These are phyloP conservation scores for Rhizopus sp. DNA, from an alignment of 371 early-diverging fungal species.

Conservation along the genomic window DNA sequence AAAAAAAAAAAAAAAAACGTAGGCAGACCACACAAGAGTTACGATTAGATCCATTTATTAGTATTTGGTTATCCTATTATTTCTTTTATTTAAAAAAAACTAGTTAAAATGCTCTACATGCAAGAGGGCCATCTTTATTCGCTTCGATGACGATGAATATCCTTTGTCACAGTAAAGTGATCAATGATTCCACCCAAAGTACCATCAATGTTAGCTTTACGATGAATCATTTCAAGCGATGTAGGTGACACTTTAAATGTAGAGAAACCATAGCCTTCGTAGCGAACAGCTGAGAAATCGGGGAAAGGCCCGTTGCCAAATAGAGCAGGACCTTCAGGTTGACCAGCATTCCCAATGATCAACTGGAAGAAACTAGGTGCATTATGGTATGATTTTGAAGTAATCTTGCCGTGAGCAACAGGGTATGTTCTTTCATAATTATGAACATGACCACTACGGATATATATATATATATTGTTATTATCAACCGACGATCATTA, in stretches of 20 bases:
- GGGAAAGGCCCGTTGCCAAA: slow-evolving; percentile 31
- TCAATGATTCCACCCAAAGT: slow-evolving; percentile 33
- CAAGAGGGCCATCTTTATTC: neutral
- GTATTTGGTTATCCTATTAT: too few species aligned
- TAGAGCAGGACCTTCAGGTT: slow-evolving; percentile 27
- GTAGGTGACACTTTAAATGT: slow-evolving; percentile 32
- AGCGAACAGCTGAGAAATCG: slow-evolving; percentile 43
- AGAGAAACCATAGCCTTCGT: slow-evolving; percentile 41
- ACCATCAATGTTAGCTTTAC: slow-evolving; percentile 32
- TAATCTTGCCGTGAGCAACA: slow-evolving; percentile 25
- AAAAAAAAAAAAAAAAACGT: too few species aligned
- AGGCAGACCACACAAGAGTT: too few species aligned
- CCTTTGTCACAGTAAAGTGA: slow-evolving; percentile 31
- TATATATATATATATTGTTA: too few species aligned
- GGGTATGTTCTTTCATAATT: slow-evolving; percentile 48
- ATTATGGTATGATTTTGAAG: slow-evolving; percentile 37
- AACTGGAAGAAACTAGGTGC: slow-evolving; percentile 40
- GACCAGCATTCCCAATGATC: slow-evolving; percentile 43
- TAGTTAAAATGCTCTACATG: too few species aligned
- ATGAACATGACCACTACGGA: slow-evolving; percentile 37
- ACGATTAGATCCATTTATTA: too few species aligned
- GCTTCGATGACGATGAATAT: slow-evolving; percentile 4
- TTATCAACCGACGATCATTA: neutral
- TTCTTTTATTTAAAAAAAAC: too few species aligned
- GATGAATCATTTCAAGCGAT: slow-evolving; percentile 29